Base-by-base conservation (phyloP, 2,329 filamentous ascomycete genomes). In the Ascochyta clinopodiicola region DNA sequence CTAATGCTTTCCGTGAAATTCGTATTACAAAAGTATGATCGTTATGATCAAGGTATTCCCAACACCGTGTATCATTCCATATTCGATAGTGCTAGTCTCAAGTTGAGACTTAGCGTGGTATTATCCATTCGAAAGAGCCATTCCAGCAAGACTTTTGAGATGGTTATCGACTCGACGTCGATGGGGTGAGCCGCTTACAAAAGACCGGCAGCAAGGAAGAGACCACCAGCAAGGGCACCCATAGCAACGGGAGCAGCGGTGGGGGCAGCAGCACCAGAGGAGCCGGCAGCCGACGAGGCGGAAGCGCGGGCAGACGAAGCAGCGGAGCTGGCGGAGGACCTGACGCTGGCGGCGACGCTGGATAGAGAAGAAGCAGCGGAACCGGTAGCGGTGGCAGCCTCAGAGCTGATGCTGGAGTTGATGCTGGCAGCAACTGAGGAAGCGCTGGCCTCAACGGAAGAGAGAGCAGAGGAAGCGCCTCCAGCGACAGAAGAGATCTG, bases 211-310 rank as follows among this genome's bases (percentile, higher is more conserved):
- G 66, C 36, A 29, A 69, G 64, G 50, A 73, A 50, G 43, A 73
- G 49, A 59, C 70, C 71, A 61, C 63, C 71, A 52, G 67, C 71
- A 19, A 70, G 51, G 43, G 67, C 71, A 27, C 71, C 73, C 58
- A 74, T 66, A 32, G 61, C 68, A 12, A 71, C 69, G 32, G 72
- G 55, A 29, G 59, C 66, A 43, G 64, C 68, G 22, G 66, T 60
- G 34, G 61, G 55, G 35, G 66, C 64, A 38, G 62, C 66, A 43
- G 49, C 66, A 39, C 53, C 57, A 15, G 57, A 47, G n/a, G 63
- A 62, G 45, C 45, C 53, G 31, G 51, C 53, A 22, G 51, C 59
- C n/a, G 51, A 56, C 10, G 50, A 49, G 13, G 51, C 58, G 8
- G 57, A 55, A 35, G 49, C 32, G 17, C 29, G n/a, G 44, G 46